Conservation (phyloP, 148 eudicot species). For the Vaccinium macrocarpon region DNA sequence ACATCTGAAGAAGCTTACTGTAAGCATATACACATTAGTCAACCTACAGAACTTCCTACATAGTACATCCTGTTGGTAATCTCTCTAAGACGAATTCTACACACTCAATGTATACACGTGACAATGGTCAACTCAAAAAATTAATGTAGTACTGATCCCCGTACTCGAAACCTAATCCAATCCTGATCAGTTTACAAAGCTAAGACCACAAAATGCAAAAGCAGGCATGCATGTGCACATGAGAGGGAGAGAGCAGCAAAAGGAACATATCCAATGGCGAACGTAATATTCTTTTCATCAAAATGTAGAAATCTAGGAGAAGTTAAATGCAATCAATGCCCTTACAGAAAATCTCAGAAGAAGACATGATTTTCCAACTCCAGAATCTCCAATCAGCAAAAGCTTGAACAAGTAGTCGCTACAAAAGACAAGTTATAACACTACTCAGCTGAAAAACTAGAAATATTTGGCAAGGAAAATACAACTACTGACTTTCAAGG, state of each 20-base stretch:
- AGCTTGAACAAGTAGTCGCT: conserved; percentile 54
- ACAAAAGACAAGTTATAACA: conserved; percentile 12
- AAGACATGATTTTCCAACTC: conserved; percentile 50
- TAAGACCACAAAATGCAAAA: background rate
- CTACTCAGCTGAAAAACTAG: background rate
- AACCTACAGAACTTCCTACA: background rate
- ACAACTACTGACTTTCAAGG: background rate
- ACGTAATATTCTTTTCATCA: background rate
- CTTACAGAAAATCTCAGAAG: conserved; percentile 47
- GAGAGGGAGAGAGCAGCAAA: background rate
- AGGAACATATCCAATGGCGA: background rate
- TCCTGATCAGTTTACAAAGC: background rate
- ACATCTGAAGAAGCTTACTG: background rate
- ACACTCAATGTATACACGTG: background rate
- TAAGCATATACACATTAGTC: background rate
- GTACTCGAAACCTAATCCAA: background rate
- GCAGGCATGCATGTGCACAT: background rate
- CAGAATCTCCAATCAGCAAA: conserved; percentile 48
- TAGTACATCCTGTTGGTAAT: background rate
- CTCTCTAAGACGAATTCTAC: background rate
- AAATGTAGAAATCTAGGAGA: conserved; percentile 1
- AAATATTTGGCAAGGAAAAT: background rate
- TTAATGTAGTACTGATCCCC: background rate
- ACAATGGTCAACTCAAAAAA: background rate
- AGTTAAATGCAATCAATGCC: background rate